phyloP scores from a whole-genome alignment of 1,284 basidiomycete genomes.

The Serendipita sp. region DNA sequence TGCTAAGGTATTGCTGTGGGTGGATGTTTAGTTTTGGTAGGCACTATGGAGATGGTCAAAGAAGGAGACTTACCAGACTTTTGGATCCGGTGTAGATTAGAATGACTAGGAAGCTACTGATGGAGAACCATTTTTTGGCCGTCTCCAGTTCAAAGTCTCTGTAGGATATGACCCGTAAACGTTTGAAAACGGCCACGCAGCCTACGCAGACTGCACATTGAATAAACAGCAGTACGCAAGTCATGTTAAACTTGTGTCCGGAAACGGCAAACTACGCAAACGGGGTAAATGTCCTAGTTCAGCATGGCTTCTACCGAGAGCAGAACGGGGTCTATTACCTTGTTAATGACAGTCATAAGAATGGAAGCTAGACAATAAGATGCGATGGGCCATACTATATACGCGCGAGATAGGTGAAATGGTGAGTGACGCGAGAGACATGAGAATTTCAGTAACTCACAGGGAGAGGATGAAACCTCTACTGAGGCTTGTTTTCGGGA shows the following conservation, averaged over 20 bases:
- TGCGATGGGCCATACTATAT: conserved; percentile 57
- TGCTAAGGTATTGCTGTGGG: conserved; percentile 75
- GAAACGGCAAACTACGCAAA: conserved; percentile 77
- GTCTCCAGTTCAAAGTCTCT: conserved; percentile 74
- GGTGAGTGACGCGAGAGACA: neutral
- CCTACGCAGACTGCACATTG: conserved; percentile 79
- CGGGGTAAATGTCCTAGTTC: conserved; percentile 5
- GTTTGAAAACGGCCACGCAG: conserved; percentile 66
- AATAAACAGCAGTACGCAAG: conserved; percentile 83
- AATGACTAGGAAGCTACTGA: conserved; percentile 80
- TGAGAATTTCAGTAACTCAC: neutral
- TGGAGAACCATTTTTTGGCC: conserved; percentile 87
- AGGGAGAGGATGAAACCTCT: neutral
- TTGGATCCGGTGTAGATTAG: conserved; percentile 99
- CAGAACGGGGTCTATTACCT: conserved; percentile 38
- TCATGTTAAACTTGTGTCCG: conserved; percentile 90
- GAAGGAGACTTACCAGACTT: conserved; percentile 57
- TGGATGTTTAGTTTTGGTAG: neutral
- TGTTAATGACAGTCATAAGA: conserved; percentile 96
- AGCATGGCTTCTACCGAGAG: neutral
- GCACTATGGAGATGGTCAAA: neutral
- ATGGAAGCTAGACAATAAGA: conserved; percentile 93
- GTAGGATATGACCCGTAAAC: conserved; percentile 74
- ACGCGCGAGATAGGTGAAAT: neutral
- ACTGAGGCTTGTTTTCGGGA: neutral